A percentile compares a stretch with the other conserved stretches of the same genome.
Evolutionary conservation across 805 yeast species (phyloP).

Genomic region (Cyberlindnera subsufficiens): DNA sequence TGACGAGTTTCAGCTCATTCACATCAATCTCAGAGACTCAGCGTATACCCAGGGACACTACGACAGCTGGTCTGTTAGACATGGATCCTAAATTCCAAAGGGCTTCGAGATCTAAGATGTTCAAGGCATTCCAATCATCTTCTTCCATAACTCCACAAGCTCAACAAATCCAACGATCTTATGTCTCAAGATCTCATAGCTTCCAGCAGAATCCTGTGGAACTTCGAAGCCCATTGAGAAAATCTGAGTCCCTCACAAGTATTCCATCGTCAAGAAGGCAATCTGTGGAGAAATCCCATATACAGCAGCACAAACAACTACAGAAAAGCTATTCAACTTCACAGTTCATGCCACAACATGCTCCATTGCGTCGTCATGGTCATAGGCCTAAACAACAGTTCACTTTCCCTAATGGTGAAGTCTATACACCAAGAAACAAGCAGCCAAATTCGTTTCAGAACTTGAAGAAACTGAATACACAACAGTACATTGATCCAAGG

Average conservation of each 20-base stretch:
- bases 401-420: constrained; percentile 26
- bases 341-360: constrained; percentile 1
- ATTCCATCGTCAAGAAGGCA: constrained; percentile 4
- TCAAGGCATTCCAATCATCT: constrained; percentile 2
- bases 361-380: constrained; percentile 7
- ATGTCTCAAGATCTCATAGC: constrained; percentile 3
- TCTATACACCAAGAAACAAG: constrained; percentile 23
- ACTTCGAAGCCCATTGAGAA: constrained; percentile 1
- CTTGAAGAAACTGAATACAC: constrained; percentile 3
- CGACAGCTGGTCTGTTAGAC: constrained; percentile 19
- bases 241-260: constrained; percentile 1
- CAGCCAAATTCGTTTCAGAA: constrained; percentile 17
- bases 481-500: not conserved
- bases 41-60: constrained; percentile 15
- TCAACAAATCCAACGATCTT: not conserved
- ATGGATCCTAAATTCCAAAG: constrained; percentile 17
- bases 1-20: constrained; percentile 19
- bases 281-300: constrained; percentile 6
- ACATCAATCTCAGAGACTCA: constrained; percentile 6
- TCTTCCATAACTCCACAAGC: not conserved
- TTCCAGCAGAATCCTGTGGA: constrained; percentile 5
- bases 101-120: constrained; percentile 8
- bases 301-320: constrained; percentile 10
- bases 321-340: constrained; percentile 3
- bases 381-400: constrained; percentile 17